Evolutionary conservation across 331 rosid species (phyloP).

Genomic region (Malus hybrid): DNA sequence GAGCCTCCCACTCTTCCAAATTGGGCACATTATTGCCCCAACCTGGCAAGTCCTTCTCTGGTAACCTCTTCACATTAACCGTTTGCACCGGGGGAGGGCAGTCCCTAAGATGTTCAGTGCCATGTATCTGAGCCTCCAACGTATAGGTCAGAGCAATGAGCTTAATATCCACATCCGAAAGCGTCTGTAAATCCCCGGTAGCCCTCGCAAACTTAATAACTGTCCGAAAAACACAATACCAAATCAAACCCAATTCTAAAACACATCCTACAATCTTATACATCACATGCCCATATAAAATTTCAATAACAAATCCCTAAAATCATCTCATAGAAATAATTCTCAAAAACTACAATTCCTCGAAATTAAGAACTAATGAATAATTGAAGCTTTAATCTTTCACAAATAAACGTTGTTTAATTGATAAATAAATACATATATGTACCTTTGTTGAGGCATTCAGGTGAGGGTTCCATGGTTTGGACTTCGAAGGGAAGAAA

Average conservation of each 20-base stretch:
- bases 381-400: neutral
- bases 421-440: neutral
- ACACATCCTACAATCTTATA: neutral
- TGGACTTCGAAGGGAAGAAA: slow-evolving; percentile 61
- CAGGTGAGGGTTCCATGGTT: slow-evolving; percentile 78
- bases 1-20: slow-evolving; percentile 88
- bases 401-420: neutral
- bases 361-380: neutral
- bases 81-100: slow-evolving; percentile 71
- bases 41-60: slow-evolving; percentile 80
- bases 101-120: slow-evolving; percentile 64
- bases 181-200: slow-evolving; percentile 88
- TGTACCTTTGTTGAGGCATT: slow-evolving; percentile 68
- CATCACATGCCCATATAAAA: neutral
- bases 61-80: slow-evolving; percentile 30
- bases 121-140: slow-evolving; percentile 81
- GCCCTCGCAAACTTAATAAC: slow-evolving; percentile 86
- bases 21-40: slow-evolving; percentile 89
- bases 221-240: slow-evolving; percentile 14
- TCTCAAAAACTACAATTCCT: neutral
- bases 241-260: neutral
- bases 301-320: neutral
- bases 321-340: neutral
- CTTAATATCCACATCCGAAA: slow-evolving; percentile 84
- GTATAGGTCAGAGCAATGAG: slow-evolving; percentile 77